Base-by-base conservation (phyloP, 805 yeast genomes). In the Grigorovia humatica region DNA sequence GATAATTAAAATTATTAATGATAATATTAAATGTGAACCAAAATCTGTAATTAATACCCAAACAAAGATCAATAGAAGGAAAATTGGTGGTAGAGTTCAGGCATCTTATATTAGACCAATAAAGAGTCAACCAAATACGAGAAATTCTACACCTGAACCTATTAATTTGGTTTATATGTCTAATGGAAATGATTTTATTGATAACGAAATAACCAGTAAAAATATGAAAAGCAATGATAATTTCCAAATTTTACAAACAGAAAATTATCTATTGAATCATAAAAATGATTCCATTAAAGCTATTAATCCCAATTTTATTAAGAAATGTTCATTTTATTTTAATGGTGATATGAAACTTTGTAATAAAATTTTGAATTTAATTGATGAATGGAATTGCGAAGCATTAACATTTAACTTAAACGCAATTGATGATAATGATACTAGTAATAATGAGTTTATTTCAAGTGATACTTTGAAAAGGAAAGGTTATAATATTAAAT, bases 261-360 rank as follows among this genome's bases (percentile, higher is more conserved):
- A 38, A 38, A 12, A 38, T 12, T 13, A 15, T 13, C 15, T 38
- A 9, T 38, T 38, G 8, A 38, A 38, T 13, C 12, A n/a, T 15
- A 13, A 32, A 32, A 38, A 55, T 32, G 38, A 32, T 32, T 32
- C 38, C 7, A 62, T 80, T 12, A 63, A 61, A 13, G 55, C 58
- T 1, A 57, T 80, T 12, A 69, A 70, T 54, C 69, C 69, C 50
- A 55, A 55, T 1, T 80, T 80, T 52, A 67, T 74, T 41, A 54
- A 62, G 19, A 58, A 65, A 13, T 72, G 74, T 12, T 48, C 79
- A 4, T 61, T 53, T 15, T 76, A 74, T 57, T 78, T 71, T 57
- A 54, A 69, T n/a, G 81, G 81, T 2, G 71, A 78, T 51, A 54
- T 72, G 1, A 55, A 56, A 4, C 46, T 41, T 17, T 43, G 43